Percentiles rank a stretch among this genome's conserved stretches.
phyloP scores from a whole-genome alignment of 176 grass and related monocot genomes.

The Melocanna baccifera region DNA sequence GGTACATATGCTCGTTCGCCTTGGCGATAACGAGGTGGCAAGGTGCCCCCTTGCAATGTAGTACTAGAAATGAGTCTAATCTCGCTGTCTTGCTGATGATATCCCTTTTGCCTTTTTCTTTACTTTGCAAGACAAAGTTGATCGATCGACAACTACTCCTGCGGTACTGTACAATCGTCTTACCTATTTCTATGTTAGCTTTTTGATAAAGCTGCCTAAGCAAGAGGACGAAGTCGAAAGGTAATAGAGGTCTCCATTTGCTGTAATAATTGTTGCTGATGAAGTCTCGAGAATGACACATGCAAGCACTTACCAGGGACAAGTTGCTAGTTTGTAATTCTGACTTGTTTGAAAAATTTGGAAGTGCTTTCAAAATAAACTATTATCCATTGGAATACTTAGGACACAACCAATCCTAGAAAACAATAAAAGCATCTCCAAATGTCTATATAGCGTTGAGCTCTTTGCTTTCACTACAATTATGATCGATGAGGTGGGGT shows the following conservation, averaged over 20 bases:
- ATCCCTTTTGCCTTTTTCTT: background rate
- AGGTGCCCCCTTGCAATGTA: background rate
- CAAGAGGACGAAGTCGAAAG: conserved; percentile 6
- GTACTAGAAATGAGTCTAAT: background rate
- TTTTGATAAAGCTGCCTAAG: conserved; percentile 15
- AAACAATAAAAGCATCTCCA: background rate
- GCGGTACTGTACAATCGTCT: background rate
- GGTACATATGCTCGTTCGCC: background rate
- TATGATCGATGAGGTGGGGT: background rate
- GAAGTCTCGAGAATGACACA: background rate
- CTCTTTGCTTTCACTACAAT: background rate
- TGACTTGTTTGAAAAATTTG: background rate
- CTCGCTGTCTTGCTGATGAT: conserved; percentile 33
- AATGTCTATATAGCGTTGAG: background rate
- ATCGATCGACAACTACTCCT: conserved; percentile 25
- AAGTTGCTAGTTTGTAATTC: background rate
- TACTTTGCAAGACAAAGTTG: conserved; percentile 14
- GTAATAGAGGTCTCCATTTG: background rate
- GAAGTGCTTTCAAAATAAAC: background rate
- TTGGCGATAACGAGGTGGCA: background rate
- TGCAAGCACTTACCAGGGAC: background rate
- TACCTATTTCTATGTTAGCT: conserved; percentile 13
- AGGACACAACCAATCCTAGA: background rate
- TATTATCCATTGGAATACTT: background rate
- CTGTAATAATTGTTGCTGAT: conserved; percentile 15